Evolutionary conservation across 2,329 filamentous ascomycete genomes (phyloP), one percentile per base, ranked within the genome.

Genomic region (Ophiobolus disseminans): DNA sequence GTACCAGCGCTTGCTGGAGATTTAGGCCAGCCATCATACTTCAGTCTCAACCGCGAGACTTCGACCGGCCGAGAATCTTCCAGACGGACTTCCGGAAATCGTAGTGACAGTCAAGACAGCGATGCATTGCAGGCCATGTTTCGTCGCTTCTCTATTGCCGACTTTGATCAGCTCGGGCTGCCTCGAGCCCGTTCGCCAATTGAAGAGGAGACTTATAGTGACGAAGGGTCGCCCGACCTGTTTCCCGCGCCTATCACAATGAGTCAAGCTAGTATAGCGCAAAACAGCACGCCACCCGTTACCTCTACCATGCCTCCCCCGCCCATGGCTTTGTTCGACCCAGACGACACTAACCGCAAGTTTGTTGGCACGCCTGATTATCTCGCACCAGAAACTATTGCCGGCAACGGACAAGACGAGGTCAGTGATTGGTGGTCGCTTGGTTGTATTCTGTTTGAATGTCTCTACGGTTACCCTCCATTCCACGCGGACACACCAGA

Each of bases 401-500:
- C 91, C 58, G 94, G 95, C 40, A 86, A 91, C 58, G 91, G 93
- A 1, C 94, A 99, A 73, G 94, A 99, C 66, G 93, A 97, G 73
- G 94, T 93, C 60, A 97, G 94, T 69, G 94, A 99, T 85, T 99
- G 94, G 94, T 99, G 94, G 94, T 97, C 94, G 17, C 82, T 99
- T n/a, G 94, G 94, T 1, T 99, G 95, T 72, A 97, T 99, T 62
- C 78, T 97, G 73, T 99, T 97, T 65, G 94, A 99, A 66, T 97
- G 96, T 59, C 78, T 99, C 2, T 97, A 90, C 66, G 94, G 94
- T 1, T 88, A 90, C 48, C 94, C 94, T 1, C 94, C 94, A 0
- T 99, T 99, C 73, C 91, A 97, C 70, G 94, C 91, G 1, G 80
- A 82, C 16, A 91, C 92, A 38, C 91, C 94, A 0, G 94, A 99